Base-by-base conservation (phyloP, 208 protist species). In the Acanthamoeba castellanii region DNA sequence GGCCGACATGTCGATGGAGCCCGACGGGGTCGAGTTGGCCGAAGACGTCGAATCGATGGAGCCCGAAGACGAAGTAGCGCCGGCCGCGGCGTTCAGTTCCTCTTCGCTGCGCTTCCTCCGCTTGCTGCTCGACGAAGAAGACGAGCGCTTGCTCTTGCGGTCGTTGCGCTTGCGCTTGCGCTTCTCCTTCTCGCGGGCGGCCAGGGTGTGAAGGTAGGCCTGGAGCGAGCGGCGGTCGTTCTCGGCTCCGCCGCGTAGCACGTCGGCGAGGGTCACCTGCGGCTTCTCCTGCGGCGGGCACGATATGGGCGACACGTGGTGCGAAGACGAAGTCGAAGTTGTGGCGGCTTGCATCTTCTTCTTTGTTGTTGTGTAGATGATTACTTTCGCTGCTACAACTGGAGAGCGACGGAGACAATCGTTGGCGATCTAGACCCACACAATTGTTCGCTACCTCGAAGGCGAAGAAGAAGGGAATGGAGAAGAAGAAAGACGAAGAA, bases 31-130 rank as follows among this genome's bases (percentile, higher is more conserved):
- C 18, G 72, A 50, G 72, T 20, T 81, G 72, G n/a, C 11, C 42
- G 8, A 7, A 1, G 42, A 30, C 27, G 47, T 37, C 14, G 50
- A n/a, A 7, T 32, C 47, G 22, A 32, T 37, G 9, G 72, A 50
- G 22, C 72, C 37, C 42, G 37, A 50, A 14, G 72, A 81, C 8
- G 37, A 25, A 13, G 72, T 27, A 2, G 42, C 32, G 42, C 34
- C 27, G 25, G 88, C 76, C 34, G 97, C 81, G 78, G 95, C 95
- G 25, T 72, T 78, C 18, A 97, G 59, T 34, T 97, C 97, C 70
- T 97, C 96, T 16, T 97, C 82, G 82, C 96, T 34, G 16, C 42
- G 1, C 70, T 34, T 78, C 78, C 13, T 66, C 55, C 42, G 0
- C 34, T 87, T 68, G 68, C 42, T 72, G 85, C 14, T 34, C 89